Evolutionary conservation across 495 filamentous ascomycete genomes (phyloP), one percentile per base, ranked within the genome.

Genomic region (Daldinia vernicosa): DNA sequence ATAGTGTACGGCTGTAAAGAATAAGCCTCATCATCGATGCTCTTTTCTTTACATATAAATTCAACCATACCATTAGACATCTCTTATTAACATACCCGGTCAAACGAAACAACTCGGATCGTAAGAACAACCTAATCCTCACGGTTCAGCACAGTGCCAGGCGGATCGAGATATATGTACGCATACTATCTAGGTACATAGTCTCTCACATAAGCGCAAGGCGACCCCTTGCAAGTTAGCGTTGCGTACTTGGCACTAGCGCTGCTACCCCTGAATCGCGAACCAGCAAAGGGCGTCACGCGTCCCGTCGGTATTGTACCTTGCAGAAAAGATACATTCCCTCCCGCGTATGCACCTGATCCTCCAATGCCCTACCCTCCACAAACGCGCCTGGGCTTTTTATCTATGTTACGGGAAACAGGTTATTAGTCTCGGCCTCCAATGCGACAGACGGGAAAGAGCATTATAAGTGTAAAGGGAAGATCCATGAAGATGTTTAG

Each of bases 361-460:
- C 54, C 9, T 35, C 52, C 9, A n/a, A 26, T 52, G 33, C 59
- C 28, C 50, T 53, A 53, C 30, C 22, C 52, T 69, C 60, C 45
- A 63, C 45, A 64, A 64, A 59, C 60, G 24, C 60, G 69, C 50
- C 33, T 66, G 26, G 28, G 28, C 28, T 40, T 28, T 53, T 53
- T 30, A 53, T 65, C 56, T 26, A 65, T 45, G 11, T 50, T 53
- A 60, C 54, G 50, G 60, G 63, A 60, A 67, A 68, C 60, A 62
- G 65, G 60, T 61, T 35, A 72, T 67, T 58, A 43, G 70, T 66
- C 65, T 72, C 65, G 66, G 70, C 60, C 70, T 72, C 61, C 60
- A 61, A 72, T 60, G 51, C 61, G 58, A 67, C 52, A 57, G 45
- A 26, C 26, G 51, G 53, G 50, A 17, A 62, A 30, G 17, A 33